Evolutionary conservation across 2,329 filamentous ascomycete species (phyloP).

Genomic region (Allantophomopsis lycopodina): DNA sequence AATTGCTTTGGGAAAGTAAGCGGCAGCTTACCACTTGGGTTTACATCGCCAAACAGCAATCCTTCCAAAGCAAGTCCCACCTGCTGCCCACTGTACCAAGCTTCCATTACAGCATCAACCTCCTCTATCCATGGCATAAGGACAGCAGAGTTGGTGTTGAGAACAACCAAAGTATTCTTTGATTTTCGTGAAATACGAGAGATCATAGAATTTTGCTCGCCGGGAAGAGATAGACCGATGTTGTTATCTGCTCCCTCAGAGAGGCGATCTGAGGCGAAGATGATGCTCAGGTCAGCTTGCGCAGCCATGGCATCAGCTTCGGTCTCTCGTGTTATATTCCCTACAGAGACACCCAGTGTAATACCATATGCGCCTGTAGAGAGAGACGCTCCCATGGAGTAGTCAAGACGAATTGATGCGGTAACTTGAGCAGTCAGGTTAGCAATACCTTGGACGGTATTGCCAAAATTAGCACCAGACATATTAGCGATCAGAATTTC

Average conservation of each 20-base stretch:
- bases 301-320: slow-evolving; percentile 7
- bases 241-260: slow-evolving; percentile 8
- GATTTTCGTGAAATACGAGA: slow-evolving; percentile 51
- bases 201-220: slow-evolving; percentile 58
- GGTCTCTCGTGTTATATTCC: slow-evolving; percentile 2
- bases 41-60: slow-evolving; percentile 59
- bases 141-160: slow-evolving; percentile 66
- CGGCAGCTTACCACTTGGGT: slow-evolving; percentile 63
- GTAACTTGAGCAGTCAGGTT: slow-evolving; percentile 4
- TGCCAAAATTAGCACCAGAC: slow-evolving; percentile 8
- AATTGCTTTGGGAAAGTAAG: slow-evolving; percentile 47
- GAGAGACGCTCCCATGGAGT: slow-evolving; percentile 4
- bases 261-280: slow-evolving; percentile 8
- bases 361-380: slow-evolving; percentile 7
- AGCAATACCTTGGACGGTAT: slow-evolving; percentile 6
- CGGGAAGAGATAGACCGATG: slow-evolving; percentile 29
- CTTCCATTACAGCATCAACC: slow-evolving; percentile 49
- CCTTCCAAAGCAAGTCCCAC: slow-evolving; percentile 71
- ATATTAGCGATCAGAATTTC: slow-evolving; percentile 6
- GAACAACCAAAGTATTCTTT: slow-evolving; percentile 56
- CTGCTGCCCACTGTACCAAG: slow-evolving; percentile 83
- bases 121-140: slow-evolving; percentile 54
- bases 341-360: slow-evolving; percentile 5
- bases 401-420: slow-evolving; percentile 5
- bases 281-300: slow-evolving; percentile 6